Evolutionary conservation across 192 early-diverging fungal genomes (phyloP).

Genomic region (Pilobolus umbonatus): DNA sequence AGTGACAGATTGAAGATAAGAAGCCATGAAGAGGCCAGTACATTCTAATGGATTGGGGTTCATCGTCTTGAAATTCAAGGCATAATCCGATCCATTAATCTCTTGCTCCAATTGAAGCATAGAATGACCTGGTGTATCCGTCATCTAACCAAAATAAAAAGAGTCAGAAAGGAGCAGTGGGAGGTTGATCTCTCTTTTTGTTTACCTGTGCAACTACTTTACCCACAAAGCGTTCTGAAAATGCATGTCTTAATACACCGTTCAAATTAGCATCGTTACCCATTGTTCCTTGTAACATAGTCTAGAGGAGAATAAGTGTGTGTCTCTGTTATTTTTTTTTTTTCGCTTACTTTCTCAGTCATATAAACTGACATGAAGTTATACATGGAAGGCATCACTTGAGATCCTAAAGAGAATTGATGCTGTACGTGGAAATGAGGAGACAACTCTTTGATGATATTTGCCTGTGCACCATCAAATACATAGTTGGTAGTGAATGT

Average conservation of each 20-base stretch:
- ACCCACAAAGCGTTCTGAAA: slow-evolving; percentile 62
- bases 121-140: slow-evolving; percentile 71
- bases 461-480: slow-evolving; percentile 94
- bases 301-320: slow-evolving; percentile 39
- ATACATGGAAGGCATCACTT: slow-evolving; percentile 77
- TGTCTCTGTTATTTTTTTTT: not conserved
- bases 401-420: slow-evolving; percentile 81
- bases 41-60: slow-evolving; percentile 89
- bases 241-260: slow-evolving; percentile 59
- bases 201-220: slow-evolving; percentile 58
- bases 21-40: slow-evolving; percentile 86
- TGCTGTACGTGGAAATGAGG: slow-evolving; percentile 95
- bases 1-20: slow-evolving; percentile 89
- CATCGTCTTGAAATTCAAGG: slow-evolving; percentile 88
- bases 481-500: slow-evolving; percentile 82
- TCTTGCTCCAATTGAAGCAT: slow-evolving; percentile 94
- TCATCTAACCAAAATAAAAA: slow-evolving; percentile 38
- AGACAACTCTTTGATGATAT: slow-evolving; percentile 88
- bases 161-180: slow-evolving; percentile 7
- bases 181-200: not conserved
- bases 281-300: slow-evolving; percentile 88
- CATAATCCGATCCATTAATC: slow-evolving; percentile 83
- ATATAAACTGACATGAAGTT: slow-evolving; percentile 89
- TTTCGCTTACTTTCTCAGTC: slow-evolving; percentile 56
- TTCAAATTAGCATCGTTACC: slow-evolving; percentile 88